Evolutionary conservation across 2,329 filamentous ascomycete species (phyloP).

Genomic region (Diaporthe humulicola): DNA sequence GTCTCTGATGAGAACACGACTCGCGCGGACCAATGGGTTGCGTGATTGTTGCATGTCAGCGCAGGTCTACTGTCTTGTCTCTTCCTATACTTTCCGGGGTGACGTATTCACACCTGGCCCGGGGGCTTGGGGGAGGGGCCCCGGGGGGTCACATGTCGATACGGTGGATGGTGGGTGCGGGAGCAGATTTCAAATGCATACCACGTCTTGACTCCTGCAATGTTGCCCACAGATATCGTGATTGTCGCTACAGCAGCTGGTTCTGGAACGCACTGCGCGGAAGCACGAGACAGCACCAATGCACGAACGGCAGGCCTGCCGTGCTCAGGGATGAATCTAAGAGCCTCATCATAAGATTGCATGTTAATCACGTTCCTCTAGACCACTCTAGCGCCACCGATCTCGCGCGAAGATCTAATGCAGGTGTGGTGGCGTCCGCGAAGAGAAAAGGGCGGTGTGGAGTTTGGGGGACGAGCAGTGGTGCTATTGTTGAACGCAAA

Average conservation of each 20-base stretch:
- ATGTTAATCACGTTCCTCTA: conserved; percentile 7
- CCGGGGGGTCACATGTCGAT: neutral
- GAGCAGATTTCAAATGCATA: neutral
- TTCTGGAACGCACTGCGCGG: neutral
- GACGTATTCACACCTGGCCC: neutral
- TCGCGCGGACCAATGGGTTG: neutral
- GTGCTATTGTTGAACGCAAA: conserved; percentile 29
- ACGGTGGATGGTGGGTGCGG: neutral
- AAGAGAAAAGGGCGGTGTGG: conserved; percentile 34
- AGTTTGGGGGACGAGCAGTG: conserved; percentile 1
- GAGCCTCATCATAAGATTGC: conserved; percentile 13
- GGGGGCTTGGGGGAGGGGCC: too few species aligned
- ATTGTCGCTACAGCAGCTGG: conserved; percentile 45
- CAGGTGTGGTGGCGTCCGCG: conserved; percentile 6
- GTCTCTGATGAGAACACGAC: neutral
- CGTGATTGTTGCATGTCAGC: neutral
- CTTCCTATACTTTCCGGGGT: neutral
- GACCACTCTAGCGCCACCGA: conserved; percentile 21
- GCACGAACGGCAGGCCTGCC: neutral
- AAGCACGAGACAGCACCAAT: conserved; percentile 3
- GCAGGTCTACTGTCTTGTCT: neutral
- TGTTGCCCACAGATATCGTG: neutral
- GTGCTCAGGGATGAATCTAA: neutral
- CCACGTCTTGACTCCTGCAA: neutral
- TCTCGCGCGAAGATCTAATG: conserved; percentile 24